Conservation (phyloP, 306 rosid species). For the Delonix regia region DNA sequence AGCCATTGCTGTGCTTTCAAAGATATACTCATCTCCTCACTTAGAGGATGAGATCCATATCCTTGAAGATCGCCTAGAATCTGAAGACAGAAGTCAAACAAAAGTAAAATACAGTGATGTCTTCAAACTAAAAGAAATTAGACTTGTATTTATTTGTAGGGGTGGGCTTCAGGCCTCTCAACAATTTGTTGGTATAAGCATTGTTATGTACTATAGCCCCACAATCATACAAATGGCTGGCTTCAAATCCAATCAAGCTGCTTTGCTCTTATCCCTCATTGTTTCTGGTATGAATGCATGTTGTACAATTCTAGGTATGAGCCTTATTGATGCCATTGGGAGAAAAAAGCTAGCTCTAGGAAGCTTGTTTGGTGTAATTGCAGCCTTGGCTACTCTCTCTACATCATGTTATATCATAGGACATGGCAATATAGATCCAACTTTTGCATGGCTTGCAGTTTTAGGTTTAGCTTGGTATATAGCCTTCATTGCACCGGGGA, state of each 20-base stretch:
- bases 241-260: conserved; percentile 50
- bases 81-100: conserved; percentile 41
- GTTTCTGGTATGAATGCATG: conserved; percentile 62
- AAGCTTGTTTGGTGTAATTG: not conserved
- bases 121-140: conserved; percentile 53
- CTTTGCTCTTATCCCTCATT: conserved; percentile 55
- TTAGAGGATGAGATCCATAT: conserved; percentile 57
- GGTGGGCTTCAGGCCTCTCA: conserved; percentile 73
- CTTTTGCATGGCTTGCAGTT: not conserved
- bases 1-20: conserved; percentile 58
- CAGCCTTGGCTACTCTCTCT: not conserved
- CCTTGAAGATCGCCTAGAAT: conserved; percentile 48
- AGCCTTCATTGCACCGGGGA: not conserved
- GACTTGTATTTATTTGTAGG: conserved; percentile 60
- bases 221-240: conserved; percentile 72
- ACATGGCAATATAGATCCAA: not conserved
- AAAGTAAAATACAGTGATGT: conserved; percentile 48
- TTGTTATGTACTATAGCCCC: conserved; percentile 73
- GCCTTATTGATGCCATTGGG: not conserved
- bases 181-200: conserved; percentile 69
- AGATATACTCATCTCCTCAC: conserved; percentile 51
- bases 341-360: not conserved
- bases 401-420: not conserved
- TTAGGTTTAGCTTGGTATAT: not conserved
- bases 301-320: not conserved